Evolutionary conservation across 805 yeast genomes (phyloP), one percentile per base, ranked within the genome.

Genomic region (Wickerhamomyces sydowiorum): DNA sequence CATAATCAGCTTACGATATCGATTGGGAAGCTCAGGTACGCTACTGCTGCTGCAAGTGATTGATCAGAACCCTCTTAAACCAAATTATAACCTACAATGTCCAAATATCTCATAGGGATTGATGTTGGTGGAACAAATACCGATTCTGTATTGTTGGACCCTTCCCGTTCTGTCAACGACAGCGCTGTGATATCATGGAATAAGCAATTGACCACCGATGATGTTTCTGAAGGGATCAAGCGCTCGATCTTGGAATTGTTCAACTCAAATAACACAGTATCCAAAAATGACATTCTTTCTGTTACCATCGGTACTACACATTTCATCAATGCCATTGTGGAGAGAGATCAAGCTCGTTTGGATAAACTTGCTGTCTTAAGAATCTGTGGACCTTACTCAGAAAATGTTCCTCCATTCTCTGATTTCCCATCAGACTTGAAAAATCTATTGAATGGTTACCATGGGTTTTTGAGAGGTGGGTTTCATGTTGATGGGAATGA

Each of bases 41-140:
- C n/a, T n/a, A n/a, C n/a, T n/a, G n/a, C n/a, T n/a, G n/a, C n/a
- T n/a, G n/a, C n/a, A n/a, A n/a, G n/a, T n/a, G n/a, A n/a, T n/a
- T n/a, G n/a, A n/a, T n/a, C n/a, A n/a, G n/a, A n/a, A n/a, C n/a
- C n/a, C n/a, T n/a, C n/a, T n/a, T n/a, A 18, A n/a, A 7, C 5
- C 15, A n/a, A 12, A n/a, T 14, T 28, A n/a, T 14, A 4, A 28
- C 6, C 5, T 7, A 17, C 5, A 14, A 48, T 47, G 49, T 28
- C 49, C 1, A 43, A 43, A n/a, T 49, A 50, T 30, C 47, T 67
- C 8, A 64, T 72, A 28, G 78, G 77, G 20, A 68, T 73, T 17
- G 78, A 73, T 51, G 76, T 73, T 34, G 78, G 78, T 20, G 77
- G 77, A 14, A 73, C 77, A 29, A 72, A 72, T 57, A 70, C 76